Conservation (phyloP, 2,329 filamentous ascomycete species). For the Claviceps fusiformis region DNA sequence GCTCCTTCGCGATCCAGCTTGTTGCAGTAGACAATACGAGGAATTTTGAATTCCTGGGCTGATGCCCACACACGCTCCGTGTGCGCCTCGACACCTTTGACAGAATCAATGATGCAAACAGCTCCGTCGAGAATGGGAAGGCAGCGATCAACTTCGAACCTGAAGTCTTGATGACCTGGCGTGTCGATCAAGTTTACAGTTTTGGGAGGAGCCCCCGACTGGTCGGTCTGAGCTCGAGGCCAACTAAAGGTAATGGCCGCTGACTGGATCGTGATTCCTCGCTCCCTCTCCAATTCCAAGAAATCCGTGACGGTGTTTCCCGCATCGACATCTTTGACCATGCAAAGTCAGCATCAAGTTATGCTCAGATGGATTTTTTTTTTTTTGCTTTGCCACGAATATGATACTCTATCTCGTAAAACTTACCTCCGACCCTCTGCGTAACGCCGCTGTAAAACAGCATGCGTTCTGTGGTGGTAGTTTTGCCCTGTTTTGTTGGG, state of each 20-base stretch:
- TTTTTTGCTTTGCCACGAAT: neutral
- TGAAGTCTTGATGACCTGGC: constrained; percentile 92
- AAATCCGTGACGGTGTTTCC: constrained; percentile 97
- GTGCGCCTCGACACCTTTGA: constrained; percentile 90
- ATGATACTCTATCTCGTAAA: neutral
- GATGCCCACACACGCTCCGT: constrained; percentile 95
- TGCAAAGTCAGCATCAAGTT: neutral
- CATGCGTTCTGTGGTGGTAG: constrained; percentile 97
- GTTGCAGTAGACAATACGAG: constrained; percentile 65
- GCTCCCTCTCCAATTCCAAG: constrained; percentile 75
- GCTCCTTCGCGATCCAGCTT: constrained; percentile 69
- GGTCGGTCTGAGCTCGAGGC: constrained; percentile 47
- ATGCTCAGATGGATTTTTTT: neutral
- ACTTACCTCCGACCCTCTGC: constrained; percentile 60
- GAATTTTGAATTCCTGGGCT: constrained; percentile 73
- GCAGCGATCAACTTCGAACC: constrained; percentile 88
- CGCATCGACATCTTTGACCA: constrained; percentile 65
- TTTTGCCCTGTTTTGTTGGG: constrained; percentile 54
- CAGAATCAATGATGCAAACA: constrained; percentile 84
- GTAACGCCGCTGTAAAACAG: constrained; percentile 91
- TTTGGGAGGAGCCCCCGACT: constrained; percentile 34
- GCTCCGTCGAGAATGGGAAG: constrained; percentile 78
- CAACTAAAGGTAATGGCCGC: constrained; percentile 92
- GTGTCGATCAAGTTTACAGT: constrained; percentile 91
- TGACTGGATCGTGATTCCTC: constrained; percentile 95